These are phyloP conservation scores for Lipomyces orientalis DNA, from an alignment of 805 yeast genomes.

Conservation along the genomic window DNA sequence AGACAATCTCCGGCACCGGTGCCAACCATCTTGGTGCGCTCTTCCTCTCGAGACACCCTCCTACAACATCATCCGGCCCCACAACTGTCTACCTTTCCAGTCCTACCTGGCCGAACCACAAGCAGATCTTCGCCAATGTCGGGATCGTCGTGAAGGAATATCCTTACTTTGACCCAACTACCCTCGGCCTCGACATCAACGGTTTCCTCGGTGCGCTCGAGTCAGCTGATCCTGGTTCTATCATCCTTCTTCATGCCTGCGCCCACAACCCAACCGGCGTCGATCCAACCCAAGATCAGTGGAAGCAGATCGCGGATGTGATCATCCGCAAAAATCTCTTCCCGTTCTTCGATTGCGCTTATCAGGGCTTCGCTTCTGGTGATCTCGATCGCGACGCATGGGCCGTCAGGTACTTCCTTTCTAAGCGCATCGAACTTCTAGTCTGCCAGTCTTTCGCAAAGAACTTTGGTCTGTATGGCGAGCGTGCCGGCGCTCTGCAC, in stretches of 20 bases:
- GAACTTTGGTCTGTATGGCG: slow-evolving; percentile 97
- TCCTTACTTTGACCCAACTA: slow-evolving; percentile 82
- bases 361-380: slow-evolving; percentile 97
- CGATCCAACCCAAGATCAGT: slow-evolving; percentile 84
- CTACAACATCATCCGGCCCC: slow-evolving; percentile 45
- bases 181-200: slow-evolving; percentile 71
- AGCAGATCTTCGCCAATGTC: slow-evolving; percentile 73
- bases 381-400: slow-evolving; percentile 81
- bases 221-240: slow-evolving; percentile 73
- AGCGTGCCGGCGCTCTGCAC: slow-evolving; percentile 94
- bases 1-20: slow-evolving; percentile 86
- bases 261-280: slow-evolving; percentile 99
- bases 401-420: slow-evolving; percentile 67
- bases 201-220: slow-evolving; percentile 70
- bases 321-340: slow-evolving; percentile 60
- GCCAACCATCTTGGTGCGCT: slow-evolving; percentile 88
- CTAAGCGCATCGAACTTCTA: slow-evolving; percentile 61
- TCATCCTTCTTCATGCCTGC: slow-evolving; percentile 88
- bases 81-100: slow-evolving; percentile 69
- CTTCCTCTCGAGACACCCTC: slow-evolving; percentile 56
- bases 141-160: slow-evolving; percentile 73
- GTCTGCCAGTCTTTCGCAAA: slow-evolving; percentile 96
- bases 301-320: slow-evolving; percentile 72
- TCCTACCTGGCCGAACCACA: slow-evolving; percentile 99
- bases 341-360: slow-evolving; percentile 90